phyloP scores from a whole-genome alignment of 2,329 filamentous ascomycete genomes.

The Exophiala viscosa region DNA sequence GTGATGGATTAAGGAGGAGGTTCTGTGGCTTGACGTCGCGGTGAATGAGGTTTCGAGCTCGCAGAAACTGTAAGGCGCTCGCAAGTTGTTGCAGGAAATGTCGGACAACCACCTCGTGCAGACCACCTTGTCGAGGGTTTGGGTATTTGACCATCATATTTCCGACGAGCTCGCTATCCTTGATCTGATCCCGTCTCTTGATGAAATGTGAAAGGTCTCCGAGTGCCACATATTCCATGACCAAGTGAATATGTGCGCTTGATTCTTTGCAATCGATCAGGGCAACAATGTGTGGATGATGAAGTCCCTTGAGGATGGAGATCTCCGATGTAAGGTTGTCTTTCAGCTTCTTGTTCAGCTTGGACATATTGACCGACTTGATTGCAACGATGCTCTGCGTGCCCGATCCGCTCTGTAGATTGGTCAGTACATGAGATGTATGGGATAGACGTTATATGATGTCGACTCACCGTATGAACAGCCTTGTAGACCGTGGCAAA shows the following conservation, averaged over 20 bases:
- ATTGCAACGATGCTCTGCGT: conserved; percentile 72
- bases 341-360: conserved; percentile 92
- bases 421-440: conserved; percentile 18
- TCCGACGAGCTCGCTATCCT: conserved; percentile 72
- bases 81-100: conserved; percentile 95
- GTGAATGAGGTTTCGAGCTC: conserved; percentile 82
- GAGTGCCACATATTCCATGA: conserved; percentile 98
- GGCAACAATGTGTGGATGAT: conserved; percentile 94
- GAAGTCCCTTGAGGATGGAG: conserved; percentile 85
- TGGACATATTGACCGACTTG: conserved; percentile 89
- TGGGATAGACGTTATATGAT: neutral
- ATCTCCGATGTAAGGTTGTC: conserved; percentile 96
- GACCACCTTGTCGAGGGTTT: conserved; percentile 72
- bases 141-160: conserved; percentile 95
- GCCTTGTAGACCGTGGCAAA: conserved; percentile 94
- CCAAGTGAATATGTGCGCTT: conserved; percentile 81
- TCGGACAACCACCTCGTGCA: conserved; percentile 92
- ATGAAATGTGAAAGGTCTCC: conserved; percentile 94
- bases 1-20: conserved; percentile 79
- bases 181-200: conserved; percentile 81
- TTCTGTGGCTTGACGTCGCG: conserved; percentile 98
- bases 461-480: conserved; percentile 68
- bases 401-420: conserved; percentile 19
- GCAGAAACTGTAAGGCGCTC: conserved; percentile 85
- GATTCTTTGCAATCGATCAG: conserved; percentile 93